Evolutionary conservation across 805 yeast species (phyloP).

Genomic region (Danielia oregonensis): DNA sequence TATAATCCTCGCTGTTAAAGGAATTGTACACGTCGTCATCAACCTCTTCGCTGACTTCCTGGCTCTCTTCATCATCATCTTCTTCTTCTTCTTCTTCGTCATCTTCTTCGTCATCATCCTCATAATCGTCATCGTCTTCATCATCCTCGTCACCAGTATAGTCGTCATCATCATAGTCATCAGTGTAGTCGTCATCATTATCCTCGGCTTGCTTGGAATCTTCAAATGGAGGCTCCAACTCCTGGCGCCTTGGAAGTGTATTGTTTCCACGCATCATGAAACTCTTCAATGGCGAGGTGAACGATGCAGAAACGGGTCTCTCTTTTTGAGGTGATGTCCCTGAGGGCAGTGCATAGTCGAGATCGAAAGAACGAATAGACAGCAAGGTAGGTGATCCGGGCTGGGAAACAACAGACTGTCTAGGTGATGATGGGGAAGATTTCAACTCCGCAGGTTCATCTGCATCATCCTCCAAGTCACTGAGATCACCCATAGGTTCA

Average conservation of each 20-base stretch:
- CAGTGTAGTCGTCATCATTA: slow-evolving; percentile 6
- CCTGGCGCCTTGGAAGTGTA: slow-evolving; percentile 20
- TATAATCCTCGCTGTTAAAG: too few relatives aligned
- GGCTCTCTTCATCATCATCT: slow-evolving; percentile 6
- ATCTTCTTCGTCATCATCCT: slow-evolving; percentile 8
- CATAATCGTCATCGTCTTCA: slow-evolving; percentile 9
- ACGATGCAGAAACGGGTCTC: slow-evolving; percentile 35
- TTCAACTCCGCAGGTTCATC: slow-evolving; percentile 9
- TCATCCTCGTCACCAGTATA: slow-evolving; percentile 7
- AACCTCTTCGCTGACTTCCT: slow-evolving; percentile 8
- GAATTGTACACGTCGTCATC: slow-evolving; percentile 6
- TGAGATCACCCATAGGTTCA: slow-evolving; percentile 65
- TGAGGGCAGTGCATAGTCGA: slow-evolving; percentile 2
- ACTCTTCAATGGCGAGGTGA: slow-evolving; percentile 39
- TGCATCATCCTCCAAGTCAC: slow-evolving; percentile 44
- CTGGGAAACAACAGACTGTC: slow-evolving; percentile 1
- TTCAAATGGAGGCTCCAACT: slow-evolving; percentile 21
- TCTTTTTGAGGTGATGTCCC: slow-evolving; percentile 13
- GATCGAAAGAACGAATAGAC: slow-evolving; percentile 4
- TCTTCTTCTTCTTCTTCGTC: slow-evolving; percentile 10
- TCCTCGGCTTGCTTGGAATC: slow-evolving; percentile 6
- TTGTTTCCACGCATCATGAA: slow-evolving; percentile 35
- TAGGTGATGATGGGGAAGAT: slow-evolving; percentile 8
- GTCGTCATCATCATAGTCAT: slow-evolving; percentile 6
- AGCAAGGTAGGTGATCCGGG: slow-evolving; percentile 8